Evolutionary conservation across 2,329 filamentous ascomycete genomes (phyloP).

Genomic region (Sclerotinia borealis): DNA sequence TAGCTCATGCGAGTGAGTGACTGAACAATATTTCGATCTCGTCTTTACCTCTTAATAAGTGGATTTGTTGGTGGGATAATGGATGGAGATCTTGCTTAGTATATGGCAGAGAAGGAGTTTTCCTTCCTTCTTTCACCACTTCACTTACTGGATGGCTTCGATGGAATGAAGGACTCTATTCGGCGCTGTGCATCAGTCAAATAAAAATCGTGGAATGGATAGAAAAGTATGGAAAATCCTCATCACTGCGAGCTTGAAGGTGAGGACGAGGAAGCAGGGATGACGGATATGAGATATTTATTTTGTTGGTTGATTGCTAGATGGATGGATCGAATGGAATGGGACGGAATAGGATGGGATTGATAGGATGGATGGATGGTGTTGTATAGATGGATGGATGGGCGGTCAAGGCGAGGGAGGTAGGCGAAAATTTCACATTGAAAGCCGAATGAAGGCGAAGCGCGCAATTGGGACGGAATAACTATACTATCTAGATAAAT

Average conservation of each 20-base stretch:
- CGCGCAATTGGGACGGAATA: not conserved
- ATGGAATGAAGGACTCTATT: slow-evolving; percentile 6
- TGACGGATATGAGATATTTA: slow-evolving; percentile 17
- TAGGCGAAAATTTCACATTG: not conserved
- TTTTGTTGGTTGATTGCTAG: slow-evolving; percentile 15
- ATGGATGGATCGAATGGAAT: slow-evolving; percentile 17
- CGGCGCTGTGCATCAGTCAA: slow-evolving; percentile 26
- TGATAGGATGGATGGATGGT: not conserved
- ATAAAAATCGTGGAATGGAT: slow-evolving; percentile 6
- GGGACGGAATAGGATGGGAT: slow-evolving; percentile 21
- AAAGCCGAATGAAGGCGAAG: not conserved
- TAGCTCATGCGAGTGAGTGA: slow-evolving; percentile 8
- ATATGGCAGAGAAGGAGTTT: slow-evolving; percentile 18
- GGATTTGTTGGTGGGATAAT: slow-evolving; percentile 12
- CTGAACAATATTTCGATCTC: slow-evolving; percentile 14
- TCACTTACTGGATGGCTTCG: slow-evolving; percentile 2
- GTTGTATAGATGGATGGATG: slow-evolving; percentile 8
- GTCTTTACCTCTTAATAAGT: slow-evolving; percentile 11
- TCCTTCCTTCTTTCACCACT: slow-evolving; percentile 5
- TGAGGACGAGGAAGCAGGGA: slow-evolving; percentile 9
- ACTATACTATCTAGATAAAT: slow-evolving; percentile 1
- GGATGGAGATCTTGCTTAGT: slow-evolving; percentile 15
- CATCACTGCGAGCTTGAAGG: not conserved
- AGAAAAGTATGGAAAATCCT: not conserved
- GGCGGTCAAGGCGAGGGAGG: not conserved